A percentile compares a stretch with the other conserved stretches of the same genome.
phyloP scores from a whole-genome alignment of 2,329 filamentous ascomycete genomes.

The Exutisphaerella laricina region DNA sequence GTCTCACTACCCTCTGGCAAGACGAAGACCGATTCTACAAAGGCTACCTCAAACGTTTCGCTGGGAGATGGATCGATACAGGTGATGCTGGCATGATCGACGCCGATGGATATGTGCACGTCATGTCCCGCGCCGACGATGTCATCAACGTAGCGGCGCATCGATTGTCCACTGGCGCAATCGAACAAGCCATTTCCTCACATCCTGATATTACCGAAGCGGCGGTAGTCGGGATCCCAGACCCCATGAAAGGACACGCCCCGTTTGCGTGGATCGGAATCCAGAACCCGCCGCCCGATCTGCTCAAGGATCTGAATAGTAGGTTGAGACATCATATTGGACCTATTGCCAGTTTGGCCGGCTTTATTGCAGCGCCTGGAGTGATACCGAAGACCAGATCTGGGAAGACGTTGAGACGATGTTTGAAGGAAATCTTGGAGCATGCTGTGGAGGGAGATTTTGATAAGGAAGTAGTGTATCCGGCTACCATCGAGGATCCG shows the following conservation, averaged over 20 bases:
- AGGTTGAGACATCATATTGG: slow-evolving; percentile 77
- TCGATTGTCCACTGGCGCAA: slow-evolving; percentile 78
- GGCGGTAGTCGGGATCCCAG: slow-evolving; percentile 80
- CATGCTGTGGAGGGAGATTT: slow-evolving; percentile 70
- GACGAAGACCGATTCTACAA: slow-evolving; percentile 82
- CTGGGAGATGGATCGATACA: slow-evolving; percentile 80
- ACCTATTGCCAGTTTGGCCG: slow-evolving; percentile 77
- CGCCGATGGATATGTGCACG: slow-evolving; percentile 54
- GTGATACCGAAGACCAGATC: slow-evolving; percentile 90
- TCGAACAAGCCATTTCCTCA: slow-evolving; percentile 84
- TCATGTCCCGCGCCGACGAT: slow-evolving; percentile 68
- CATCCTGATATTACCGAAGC: slow-evolving; percentile 76
- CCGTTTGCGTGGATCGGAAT: slow-evolving; percentile 82
- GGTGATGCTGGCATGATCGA: slow-evolving; percentile 88
- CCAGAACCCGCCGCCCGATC: slow-evolving; percentile 45
- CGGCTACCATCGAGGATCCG: slow-evolving; percentile 79
- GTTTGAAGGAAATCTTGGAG: slow-evolving; percentile 77
- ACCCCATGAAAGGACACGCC: slow-evolving; percentile 79
- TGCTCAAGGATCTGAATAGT: slow-evolving; percentile 62
- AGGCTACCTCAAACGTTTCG: slow-evolving; percentile 76
- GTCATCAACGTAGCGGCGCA: slow-evolving; percentile 96
- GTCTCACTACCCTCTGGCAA: slow-evolving; percentile 77
- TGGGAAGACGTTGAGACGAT: slow-evolving; percentile 83
- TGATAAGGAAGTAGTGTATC: slow-evolving; percentile 65
- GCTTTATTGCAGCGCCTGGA: slow-evolving; percentile 74